A percentile compares a stretch with the other conserved stretches of the same genome.
Evolutionary conservation across 2,329 filamentous ascomycete species (phyloP).

Genomic region (Aspergillus sergii): DNA sequence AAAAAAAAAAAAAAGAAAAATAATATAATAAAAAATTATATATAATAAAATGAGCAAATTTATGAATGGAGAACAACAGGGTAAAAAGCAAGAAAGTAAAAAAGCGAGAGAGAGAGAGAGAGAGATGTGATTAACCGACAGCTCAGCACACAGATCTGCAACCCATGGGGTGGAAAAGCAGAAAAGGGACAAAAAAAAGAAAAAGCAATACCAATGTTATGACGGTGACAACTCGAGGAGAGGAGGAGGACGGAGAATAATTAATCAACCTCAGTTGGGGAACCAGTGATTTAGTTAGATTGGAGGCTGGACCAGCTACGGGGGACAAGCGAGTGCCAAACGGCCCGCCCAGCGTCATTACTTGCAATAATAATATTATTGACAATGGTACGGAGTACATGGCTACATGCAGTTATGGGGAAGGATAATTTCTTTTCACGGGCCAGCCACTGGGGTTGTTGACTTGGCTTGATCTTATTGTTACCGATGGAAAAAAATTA

Average conservation of each 20-base stretch:
- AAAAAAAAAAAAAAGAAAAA: neutral
- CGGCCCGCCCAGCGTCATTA: conserved; percentile 11
- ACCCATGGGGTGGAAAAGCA: conserved; percentile 3
- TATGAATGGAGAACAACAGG: neutral
- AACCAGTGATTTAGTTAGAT: conserved; percentile 14
- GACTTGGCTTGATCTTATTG: conserved; percentile 1
- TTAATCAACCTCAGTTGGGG: neutral
- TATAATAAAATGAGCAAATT: neutral
- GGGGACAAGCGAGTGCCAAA: conserved; percentile 16
- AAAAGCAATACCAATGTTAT: neutral
- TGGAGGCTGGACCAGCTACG: conserved; percentile 21
- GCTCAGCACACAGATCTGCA: conserved; percentile 27
- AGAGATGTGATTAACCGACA: conserved; percentile 24
- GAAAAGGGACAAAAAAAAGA: conserved; percentile 3
- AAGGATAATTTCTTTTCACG: conserved; percentile 2
- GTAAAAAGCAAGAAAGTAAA: neutral
- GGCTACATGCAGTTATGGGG: neutral
- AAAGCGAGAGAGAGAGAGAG: conserved; percentile 1
- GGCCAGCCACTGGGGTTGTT: conserved; percentile 4
- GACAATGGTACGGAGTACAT: neutral
- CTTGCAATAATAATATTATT: conserved; percentile 5
- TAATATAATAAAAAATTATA: neutral
- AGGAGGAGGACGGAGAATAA: conserved; percentile 1
- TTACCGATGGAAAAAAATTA: conserved; percentile 1
- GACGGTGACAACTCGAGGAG: neutral